Percentiles rank a stretch among this genome's conserved stretches.
Conservation (phyloP, 176 grass and related monocot genomes). For the Saccharum spontaneum region DNA sequence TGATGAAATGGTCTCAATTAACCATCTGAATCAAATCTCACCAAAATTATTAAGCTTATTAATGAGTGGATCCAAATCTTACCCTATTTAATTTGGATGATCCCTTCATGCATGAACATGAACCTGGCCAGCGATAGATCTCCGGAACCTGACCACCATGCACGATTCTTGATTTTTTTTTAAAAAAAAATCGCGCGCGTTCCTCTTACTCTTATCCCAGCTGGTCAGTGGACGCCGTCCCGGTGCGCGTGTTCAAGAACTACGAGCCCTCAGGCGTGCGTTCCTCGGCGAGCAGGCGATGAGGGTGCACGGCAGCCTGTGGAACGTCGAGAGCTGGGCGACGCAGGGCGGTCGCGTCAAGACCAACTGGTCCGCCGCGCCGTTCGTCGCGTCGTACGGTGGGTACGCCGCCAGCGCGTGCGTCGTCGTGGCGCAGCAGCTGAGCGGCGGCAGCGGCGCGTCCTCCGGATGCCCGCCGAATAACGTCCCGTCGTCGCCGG, state of each 20-base stretch:
- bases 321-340: slow-evolving; percentile 56
- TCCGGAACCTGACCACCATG: not conserved
- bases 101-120: not conserved
- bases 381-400: slow-evolving; percentile 46
- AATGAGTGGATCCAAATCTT: not conserved
- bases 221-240: slow-evolving; percentile 41
- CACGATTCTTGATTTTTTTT: not conserved
- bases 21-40: slow-evolving; percentile 40
- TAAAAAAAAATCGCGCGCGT: not conserved
- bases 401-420: slow-evolving; percentile 33
- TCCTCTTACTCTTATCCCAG: too few species aligned
- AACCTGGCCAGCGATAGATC: not conserved
- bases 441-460: not conserved
- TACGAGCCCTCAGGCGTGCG: not conserved
- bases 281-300: slow-evolving; percentile 43
- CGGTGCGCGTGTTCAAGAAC: slow-evolving; percentile 45
- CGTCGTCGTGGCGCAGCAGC: not conserved
- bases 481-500: not conserved
- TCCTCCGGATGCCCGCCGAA: slow-evolving; percentile 9
- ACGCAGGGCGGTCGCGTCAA: slow-evolving; percentile 50
- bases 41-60: not conserved
- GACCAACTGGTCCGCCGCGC: slow-evolving; percentile 41
- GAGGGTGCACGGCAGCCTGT: slow-evolving; percentile 38
- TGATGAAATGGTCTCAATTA: not conserved
- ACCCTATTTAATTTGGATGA: not conserved